These are phyloP conservation scores for Xanthoparmelia taractica DNA, from an alignment of 495 filamentous ascomycete genomes.

Conservation along the genomic window DNA sequence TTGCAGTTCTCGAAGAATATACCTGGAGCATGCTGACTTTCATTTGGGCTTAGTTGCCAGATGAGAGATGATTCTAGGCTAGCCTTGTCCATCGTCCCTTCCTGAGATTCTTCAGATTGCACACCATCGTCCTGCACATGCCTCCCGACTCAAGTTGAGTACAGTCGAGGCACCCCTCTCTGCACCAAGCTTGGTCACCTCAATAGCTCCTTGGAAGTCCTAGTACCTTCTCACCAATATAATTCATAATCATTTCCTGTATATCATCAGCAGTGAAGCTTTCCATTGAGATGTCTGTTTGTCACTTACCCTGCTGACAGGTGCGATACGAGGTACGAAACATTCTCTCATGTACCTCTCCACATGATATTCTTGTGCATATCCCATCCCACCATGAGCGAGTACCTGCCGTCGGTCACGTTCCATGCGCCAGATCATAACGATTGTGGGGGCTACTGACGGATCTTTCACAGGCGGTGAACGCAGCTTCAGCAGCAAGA, in stretches of 20 bases:
- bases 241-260: slow-evolving; percentile 74
- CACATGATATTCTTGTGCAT: slow-evolving; percentile 71
- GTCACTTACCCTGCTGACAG: slow-evolving; percentile 50
- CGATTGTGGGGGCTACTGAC: slow-evolving; percentile 21
- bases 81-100: background rate
- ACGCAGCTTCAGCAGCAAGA: slow-evolving; percentile 70
- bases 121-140: background rate
- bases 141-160: background rate
- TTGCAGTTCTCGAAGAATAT: background rate
- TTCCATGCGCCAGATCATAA: too few relatives aligned
- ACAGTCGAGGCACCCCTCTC: background rate
- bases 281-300: background rate
- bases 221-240: slow-evolving; percentile 65
- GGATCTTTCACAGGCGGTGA: slow-evolving; percentile 63
- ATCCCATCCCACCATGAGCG: slow-evolving; percentile 68
- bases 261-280: slow-evolving; percentile 4
- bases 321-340: slow-evolving; percentile 67
- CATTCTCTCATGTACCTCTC: slow-evolving; percentile 69
- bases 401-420: slow-evolving; percentile 29
- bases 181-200: background rate
- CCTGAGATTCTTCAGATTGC: background rate
- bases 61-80: background rate
- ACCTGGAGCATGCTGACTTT: background rate
- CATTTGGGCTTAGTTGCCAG: background rate
- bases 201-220: slow-evolving; percentile 47